phyloP scores from a whole-genome alignment of 2,329 filamentous ascomycete genomes.

The Ceratocystis ficicola region DNA sequence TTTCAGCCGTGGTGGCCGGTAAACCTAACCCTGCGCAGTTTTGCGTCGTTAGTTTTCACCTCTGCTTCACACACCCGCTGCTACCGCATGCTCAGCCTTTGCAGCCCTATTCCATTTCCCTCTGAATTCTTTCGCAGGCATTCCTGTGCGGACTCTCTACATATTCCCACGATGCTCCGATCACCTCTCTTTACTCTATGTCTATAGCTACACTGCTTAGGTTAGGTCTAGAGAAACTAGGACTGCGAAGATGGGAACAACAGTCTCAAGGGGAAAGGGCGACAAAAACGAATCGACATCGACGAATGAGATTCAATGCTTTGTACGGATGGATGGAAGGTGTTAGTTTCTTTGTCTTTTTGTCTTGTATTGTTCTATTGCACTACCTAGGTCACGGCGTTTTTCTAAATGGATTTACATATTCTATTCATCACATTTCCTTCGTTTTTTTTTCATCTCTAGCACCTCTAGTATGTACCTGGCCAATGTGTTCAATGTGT shows the following conservation, averaged over 20 bases:
- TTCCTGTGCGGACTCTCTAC: not conserved
- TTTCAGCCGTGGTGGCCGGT: constrained; percentile 22
- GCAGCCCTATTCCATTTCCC: not conserved
- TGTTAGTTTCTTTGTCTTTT: constrained; percentile 19
- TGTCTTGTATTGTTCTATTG: constrained; percentile 21
- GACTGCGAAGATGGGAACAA: not conserved
- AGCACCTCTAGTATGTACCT: not conserved
- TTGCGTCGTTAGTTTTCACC: constrained; percentile 3
- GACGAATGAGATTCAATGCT: not conserved
- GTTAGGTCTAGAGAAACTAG: not conserved
- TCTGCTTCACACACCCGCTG: not conserved
- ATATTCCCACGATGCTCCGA: not conserved
- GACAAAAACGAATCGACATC: not conserved
- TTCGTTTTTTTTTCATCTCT: not conserved
- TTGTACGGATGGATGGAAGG: constrained; percentile 8
- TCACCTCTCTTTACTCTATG: not conserved
- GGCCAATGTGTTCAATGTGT: not conserved
- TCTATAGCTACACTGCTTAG: not conserved
- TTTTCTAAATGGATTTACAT: constrained; percentile 22
- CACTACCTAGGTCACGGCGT: constrained; percentile 22
- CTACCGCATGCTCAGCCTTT: not conserved
- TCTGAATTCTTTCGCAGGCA: not conserved
- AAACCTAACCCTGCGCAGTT: constrained; percentile 2
- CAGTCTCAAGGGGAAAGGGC: not conserved
- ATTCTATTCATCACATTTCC: constrained; percentile 18